Conservation (phyloP, 2,329 filamentous ascomycete species). For the Xylaria multiplex region DNA sequence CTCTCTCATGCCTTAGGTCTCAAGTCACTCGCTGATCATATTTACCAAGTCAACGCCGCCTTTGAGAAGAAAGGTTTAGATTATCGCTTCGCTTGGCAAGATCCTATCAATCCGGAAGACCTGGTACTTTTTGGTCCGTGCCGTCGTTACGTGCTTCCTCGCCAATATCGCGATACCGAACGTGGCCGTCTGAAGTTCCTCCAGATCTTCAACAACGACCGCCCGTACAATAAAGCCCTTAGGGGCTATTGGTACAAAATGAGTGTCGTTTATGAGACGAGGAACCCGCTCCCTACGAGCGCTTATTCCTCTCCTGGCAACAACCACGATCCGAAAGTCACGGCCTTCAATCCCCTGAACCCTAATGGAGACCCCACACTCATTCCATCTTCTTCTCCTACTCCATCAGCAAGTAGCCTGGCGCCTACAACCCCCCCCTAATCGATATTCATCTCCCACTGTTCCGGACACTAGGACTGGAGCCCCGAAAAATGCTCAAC, state of each 20-base stretch:
- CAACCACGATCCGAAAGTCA: constrained; percentile 54
- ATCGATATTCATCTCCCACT: constrained; percentile 20
- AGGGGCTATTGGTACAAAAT: constrained; percentile 50
- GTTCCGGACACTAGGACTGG: constrained; percentile 12
- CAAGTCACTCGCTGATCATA: constrained; percentile 36
- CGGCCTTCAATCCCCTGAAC: constrained; percentile 52
- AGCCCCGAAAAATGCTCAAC: constrained; percentile 24
- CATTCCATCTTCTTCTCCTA: constrained; percentile 35
- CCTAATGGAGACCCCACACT: constrained; percentile 51
- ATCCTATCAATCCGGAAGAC: constrained; percentile 26
- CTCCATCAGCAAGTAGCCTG: constrained; percentile 30
- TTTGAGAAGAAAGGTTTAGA: constrained; percentile 36
- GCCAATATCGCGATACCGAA: constrained; percentile 45
- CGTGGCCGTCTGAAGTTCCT: constrained; percentile 56
- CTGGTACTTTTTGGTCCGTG: constrained; percentile 29
- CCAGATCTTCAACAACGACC: constrained; percentile 47
- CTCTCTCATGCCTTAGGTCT: constrained; percentile 29
- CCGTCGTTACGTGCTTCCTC: constrained; percentile 43
- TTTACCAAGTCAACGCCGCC: constrained; percentile 33
- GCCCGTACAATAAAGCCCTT: constrained; percentile 42
- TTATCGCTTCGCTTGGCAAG: constrained; percentile 30
- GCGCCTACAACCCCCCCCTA: constrained; percentile 38
- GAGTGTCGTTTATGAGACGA: constrained; percentile 63
- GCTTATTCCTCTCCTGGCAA: constrained; percentile 60
- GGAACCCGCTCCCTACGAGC: constrained; percentile 56